These are phyloP conservation scores for Arctium lappa DNA, from an alignment of 129 eudicot species.

Conservation along the genomic window DNA sequence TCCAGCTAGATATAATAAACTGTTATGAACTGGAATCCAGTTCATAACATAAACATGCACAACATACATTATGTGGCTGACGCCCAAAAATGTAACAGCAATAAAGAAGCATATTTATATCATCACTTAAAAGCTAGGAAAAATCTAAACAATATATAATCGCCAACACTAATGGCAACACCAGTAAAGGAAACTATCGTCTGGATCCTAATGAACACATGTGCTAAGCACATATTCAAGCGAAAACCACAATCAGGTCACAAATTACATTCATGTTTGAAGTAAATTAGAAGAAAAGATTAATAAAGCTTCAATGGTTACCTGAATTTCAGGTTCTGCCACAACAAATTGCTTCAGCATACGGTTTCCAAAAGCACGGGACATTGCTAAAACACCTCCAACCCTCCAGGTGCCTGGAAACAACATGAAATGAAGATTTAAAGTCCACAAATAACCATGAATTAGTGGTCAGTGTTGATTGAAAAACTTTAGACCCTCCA, in stretches of 20 bases:
- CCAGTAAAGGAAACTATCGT: not conserved
- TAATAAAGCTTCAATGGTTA: conserved; percentile 7
- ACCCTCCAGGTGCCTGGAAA: conserved; percentile 93
- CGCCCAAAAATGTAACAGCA: not conserved
- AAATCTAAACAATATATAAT: not conserved
- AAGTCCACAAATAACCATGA: not conserved
- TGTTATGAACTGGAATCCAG: no score
- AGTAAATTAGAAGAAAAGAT: not conserved
- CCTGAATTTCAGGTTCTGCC: conserved; percentile 96
- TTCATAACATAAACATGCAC: not conserved
- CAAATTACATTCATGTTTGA: not conserved
- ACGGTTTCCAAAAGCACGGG: conserved; percentile 94
- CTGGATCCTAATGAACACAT: not conserved
- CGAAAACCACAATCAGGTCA: not conserved
- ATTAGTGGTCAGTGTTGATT: not conserved
- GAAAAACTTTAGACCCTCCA: not conserved
- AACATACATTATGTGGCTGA: not conserved
- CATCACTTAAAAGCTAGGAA: not conserved
- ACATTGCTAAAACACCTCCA: conserved; percentile 95
- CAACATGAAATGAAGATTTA: not conserved
- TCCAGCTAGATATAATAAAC: not conserved
- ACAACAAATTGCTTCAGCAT: conserved; percentile 85
- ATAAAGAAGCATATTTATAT: not conserved
- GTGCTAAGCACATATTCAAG: not conserved
- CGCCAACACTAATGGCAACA: not conserved